A percentile compares a stretch with the other conserved stretches of the same genome.
These are phyloP conservation scores for Leptosphaerulina australis DNA, from an alignment of 2,329 filamentous ascomycete genomes.

Conservation along the genomic window DNA sequence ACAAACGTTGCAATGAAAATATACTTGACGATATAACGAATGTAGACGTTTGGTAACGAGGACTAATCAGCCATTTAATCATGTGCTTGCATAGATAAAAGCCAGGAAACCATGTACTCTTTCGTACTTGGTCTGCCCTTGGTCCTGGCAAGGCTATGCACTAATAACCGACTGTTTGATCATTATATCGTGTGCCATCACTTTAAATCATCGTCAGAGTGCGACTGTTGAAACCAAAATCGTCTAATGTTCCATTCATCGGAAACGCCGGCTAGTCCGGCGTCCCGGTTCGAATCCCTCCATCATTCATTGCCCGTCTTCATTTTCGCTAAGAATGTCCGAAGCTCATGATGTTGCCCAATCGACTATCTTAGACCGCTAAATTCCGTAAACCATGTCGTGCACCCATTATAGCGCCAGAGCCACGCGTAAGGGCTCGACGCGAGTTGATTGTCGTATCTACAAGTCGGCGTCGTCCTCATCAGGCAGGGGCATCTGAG, in stretches of 20 bases:
- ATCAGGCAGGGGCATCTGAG: constrained; percentile 84
- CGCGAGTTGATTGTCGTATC: constrained; percentile 40
- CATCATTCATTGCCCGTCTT: constrained; percentile 29
- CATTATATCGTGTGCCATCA: neutral
- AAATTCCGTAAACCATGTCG: constrained; percentile 37
- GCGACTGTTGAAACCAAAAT: constrained; percentile 11
- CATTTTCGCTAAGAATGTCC: constrained; percentile 39
- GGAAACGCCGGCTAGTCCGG: constrained; percentile 44
- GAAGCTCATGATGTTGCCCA: constrained; percentile 29
- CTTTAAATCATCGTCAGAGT: neutral
- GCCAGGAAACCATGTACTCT: neutral
- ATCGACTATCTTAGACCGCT: constrained; percentile 28
- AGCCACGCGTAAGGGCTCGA: constrained; percentile 24
- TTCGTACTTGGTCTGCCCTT: neutral
- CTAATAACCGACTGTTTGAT: too few species aligned
- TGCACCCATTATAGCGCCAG: constrained; percentile 37
- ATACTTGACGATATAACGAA: constrained; percentile 5
- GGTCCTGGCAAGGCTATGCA: neutral
- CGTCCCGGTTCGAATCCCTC: constrained; percentile 33
- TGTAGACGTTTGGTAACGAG: constrained; percentile 13
- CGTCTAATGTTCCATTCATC: constrained; percentile 40
- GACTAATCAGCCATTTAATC: neutral
- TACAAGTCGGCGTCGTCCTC: constrained; percentile 80
- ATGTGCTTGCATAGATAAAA: neutral
- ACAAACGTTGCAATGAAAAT: neutral